Evolutionary conservation across 2,329 filamentous ascomycete genomes (phyloP).

Genomic region (Hypoxylon sp.): DNA sequence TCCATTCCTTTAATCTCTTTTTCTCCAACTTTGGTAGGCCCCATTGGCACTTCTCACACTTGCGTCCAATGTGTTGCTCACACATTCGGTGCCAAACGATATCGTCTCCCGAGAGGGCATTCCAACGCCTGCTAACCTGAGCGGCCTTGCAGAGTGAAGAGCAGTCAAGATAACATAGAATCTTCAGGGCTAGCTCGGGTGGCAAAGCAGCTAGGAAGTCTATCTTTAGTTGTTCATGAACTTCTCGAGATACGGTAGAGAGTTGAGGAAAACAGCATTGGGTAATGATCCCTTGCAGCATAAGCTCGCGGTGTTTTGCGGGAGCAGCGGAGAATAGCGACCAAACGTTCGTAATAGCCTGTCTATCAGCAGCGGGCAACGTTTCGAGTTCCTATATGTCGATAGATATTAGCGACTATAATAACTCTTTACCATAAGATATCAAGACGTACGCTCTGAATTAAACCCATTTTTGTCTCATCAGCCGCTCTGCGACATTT

Average conservation of each 20-base stretch:
- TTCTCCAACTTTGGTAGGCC: slow-evolving; percentile 90
- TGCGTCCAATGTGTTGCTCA: slow-evolving; percentile 86
- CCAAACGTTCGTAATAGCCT: slow-evolving; percentile 98
- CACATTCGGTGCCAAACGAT: slow-evolving; percentile 99
- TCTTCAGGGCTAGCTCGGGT: slow-evolving; percentile 91
- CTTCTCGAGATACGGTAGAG: slow-evolving; percentile 89
- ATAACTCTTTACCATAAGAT: not conserved
- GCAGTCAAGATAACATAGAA: slow-evolving; percentile 92
- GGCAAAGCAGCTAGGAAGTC: slow-evolving; percentile 94
- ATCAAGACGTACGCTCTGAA: slow-evolving; percentile 79
- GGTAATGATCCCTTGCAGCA: slow-evolving; percentile 95
- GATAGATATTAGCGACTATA: slow-evolving; percentile 24
- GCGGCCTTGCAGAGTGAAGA: slow-evolving; percentile 95
- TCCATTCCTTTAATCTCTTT: slow-evolving; percentile 88
- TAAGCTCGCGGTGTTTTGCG: slow-evolving; percentile 92
- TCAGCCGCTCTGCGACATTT: slow-evolving; percentile 95
- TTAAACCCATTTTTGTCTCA: slow-evolving; percentile 94
- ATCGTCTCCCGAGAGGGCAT: slow-evolving; percentile 92
- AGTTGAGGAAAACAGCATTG: slow-evolving; percentile 98
- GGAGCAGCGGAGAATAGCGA: slow-evolving; percentile 97
- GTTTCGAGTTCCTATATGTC: slow-evolving; percentile 79
- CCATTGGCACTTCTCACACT: slow-evolving; percentile 94
- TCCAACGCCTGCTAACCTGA: slow-evolving; percentile 92
- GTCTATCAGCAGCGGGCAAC: slow-evolving; percentile 87
- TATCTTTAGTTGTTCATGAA: slow-evolving; percentile 96